Conservation (phyloP, 2,329 filamentous ascomycete genomes). For the Tolypocladium capitatum region DNA sequence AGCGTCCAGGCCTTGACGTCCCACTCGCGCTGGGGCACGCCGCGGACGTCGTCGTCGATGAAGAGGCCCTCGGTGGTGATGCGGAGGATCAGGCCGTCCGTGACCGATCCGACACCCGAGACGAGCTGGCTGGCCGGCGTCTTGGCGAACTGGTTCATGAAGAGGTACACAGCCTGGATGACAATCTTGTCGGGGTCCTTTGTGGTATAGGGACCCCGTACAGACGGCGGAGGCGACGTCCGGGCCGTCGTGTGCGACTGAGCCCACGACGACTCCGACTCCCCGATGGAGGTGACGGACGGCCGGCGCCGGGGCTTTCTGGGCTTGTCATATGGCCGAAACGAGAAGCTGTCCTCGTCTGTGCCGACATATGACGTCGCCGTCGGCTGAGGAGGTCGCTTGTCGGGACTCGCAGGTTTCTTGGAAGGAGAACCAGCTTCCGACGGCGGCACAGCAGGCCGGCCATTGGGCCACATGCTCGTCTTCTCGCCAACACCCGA, state of each 20-base stretch:
- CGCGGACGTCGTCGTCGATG: constrained; percentile 88
- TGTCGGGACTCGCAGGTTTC: constrained; percentile 17
- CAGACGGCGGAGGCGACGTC: constrained; percentile 71
- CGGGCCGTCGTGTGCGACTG: constrained; percentile 71
- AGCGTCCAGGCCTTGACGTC: constrained; percentile 97
- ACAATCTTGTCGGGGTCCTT: constrained; percentile 93
- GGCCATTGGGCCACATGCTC: constrained; percentile 55
- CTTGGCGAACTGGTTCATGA: constrained; percentile 77
- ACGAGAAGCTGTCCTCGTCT: constrained; percentile 57
- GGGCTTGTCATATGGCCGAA: constrained; percentile 62
- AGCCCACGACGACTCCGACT: constrained; percentile 76
- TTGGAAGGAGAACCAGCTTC: constrained; percentile 17
- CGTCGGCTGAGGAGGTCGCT: constrained; percentile 31
- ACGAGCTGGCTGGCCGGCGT: constrained; percentile 87
- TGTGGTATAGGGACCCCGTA: constrained; percentile 67
- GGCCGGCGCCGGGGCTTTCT: constrained; percentile 44
- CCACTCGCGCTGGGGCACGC: constrained; percentile 93
- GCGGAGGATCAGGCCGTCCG: constrained; percentile 80
- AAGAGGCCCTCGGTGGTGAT: constrained; percentile 92
- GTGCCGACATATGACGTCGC: constrained; percentile 46
- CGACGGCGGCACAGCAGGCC: constrained; percentile 26
- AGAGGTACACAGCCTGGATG: constrained; percentile 83
- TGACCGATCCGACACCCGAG: constrained; percentile 71
- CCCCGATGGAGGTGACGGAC: constrained; percentile 54
- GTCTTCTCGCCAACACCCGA: constrained; percentile 55